These are phyloP conservation scores for Neurospora sp. DNA, from an alignment of 2,329 filamentous ascomycete species.

Conservation along the genomic window DNA sequence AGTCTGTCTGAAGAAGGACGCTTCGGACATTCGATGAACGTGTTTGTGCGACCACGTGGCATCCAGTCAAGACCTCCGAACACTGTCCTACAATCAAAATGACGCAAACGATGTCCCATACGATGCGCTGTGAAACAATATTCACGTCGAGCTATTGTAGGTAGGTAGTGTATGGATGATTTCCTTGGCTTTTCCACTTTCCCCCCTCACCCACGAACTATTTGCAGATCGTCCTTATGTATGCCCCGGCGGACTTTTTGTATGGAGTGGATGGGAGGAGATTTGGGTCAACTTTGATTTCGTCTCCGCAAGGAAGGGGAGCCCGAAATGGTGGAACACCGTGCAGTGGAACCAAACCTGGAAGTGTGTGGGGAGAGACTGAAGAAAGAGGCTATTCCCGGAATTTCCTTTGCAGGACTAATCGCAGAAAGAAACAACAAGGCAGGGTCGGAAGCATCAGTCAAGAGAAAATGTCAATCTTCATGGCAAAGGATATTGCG, in stretches of 20 bases:
- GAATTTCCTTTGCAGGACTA: not conserved
- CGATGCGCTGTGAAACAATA: not conserved
- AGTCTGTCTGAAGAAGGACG: not conserved
- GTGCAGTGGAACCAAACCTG: not conserved
- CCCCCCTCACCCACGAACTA: not conserved
- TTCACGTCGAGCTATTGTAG: not conserved
- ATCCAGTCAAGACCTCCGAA: not conserved
- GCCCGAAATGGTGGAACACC: not conserved
- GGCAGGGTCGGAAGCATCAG: not conserved
- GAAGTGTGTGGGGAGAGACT: not conserved
- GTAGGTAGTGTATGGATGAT: not conserved
- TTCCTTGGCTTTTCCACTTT: not conserved
- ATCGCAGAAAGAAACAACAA: not conserved
- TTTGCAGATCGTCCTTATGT: not conserved
- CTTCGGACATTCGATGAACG: not conserved
- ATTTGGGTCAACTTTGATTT: not conserved
- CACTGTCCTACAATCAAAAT: not conserved
- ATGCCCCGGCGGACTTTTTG: not conserved
- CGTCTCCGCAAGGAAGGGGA: not conserved
- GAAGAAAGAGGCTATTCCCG: not conserved
- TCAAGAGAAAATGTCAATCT: not conserved
- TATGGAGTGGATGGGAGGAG: not conserved
- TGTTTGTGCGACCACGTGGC: not conserved
- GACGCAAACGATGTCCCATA: not conserved
- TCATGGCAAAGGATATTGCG: not conserved